phyloP scores from a whole-genome alignment of 352 stramenopile species.

The Pythium monospermum region DNA sequence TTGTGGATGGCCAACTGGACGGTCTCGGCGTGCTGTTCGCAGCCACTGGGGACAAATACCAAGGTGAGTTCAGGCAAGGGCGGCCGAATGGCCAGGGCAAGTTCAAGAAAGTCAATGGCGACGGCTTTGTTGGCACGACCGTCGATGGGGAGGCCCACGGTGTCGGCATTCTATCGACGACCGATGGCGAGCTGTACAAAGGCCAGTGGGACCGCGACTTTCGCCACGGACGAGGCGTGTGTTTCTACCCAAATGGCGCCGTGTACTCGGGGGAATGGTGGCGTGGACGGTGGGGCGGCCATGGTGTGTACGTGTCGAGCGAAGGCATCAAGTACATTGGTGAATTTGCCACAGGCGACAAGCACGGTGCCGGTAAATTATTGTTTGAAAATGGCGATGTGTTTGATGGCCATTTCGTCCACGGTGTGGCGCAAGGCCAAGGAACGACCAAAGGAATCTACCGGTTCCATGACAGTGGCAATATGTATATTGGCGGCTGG shows the following conservation, averaged over 20 bases:
- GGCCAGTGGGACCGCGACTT: slow-evolving; percentile 61
- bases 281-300: slow-evolving; percentile 45
- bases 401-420: slow-evolving; percentile 66
- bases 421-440: slow-evolving; percentile 41
- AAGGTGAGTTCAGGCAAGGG: slow-evolving; percentile 52
- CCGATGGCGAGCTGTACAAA: slow-evolving; percentile 90
- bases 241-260: slow-evolving; percentile 70
- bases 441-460: slow-evolving; percentile 56
- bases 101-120: slow-evolving; percentile 66
- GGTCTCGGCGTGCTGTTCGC: slow-evolving; percentile 58
- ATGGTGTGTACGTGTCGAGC: slow-evolving; percentile 59
- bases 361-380: slow-evolving; percentile 63
- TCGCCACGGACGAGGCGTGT: slow-evolving; percentile 60
- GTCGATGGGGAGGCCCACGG: slow-evolving; percentile 60
- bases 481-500: slow-evolving; percentile 70
- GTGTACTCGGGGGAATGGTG: slow-evolving; percentile 74
- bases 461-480: slow-evolving; percentile 56
- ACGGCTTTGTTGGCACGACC: slow-evolving; percentile 65
- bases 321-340: slow-evolving; percentile 69
- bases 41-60: slow-evolving; percentile 81
- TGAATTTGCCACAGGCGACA: slow-evolving; percentile 45
- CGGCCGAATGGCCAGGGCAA: slow-evolving; percentile 50
- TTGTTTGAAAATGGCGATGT: slow-evolving; percentile 73
- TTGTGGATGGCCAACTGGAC: slow-evolving; percentile 64
- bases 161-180: slow-evolving; percentile 65